Conservation (phyloP, 2,329 filamentous ascomycete species). For the Pseudocercospora macadamiae region DNA sequence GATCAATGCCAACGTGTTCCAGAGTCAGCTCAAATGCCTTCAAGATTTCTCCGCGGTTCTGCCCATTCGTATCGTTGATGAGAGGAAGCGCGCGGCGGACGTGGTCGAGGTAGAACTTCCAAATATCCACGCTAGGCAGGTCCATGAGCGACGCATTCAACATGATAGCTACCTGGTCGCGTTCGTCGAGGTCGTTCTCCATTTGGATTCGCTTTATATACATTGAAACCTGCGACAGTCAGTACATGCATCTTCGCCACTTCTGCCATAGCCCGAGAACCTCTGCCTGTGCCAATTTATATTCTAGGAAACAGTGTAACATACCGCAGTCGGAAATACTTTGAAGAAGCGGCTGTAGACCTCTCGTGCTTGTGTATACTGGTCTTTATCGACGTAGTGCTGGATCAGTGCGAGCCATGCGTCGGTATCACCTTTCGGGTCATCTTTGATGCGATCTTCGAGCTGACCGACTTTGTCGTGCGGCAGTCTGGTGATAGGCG, state of each 20-base stretch:
- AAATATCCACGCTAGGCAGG: conserved; percentile 82
- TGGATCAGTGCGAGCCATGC: conserved; percentile 87
- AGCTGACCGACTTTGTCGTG: conserved; percentile 77
- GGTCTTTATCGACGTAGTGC: conserved; percentile 79
- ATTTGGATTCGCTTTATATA: conserved; percentile 89
- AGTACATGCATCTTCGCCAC: conserved; percentile 1
- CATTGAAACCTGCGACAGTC: conserved; percentile 71
- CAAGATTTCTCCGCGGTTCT: conserved; percentile 76
- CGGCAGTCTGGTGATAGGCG: conserved; percentile 54
- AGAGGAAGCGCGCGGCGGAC: conserved; percentile 89
- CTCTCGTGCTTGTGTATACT: conserved; percentile 76
- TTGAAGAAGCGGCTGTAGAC: conserved; percentile 86
- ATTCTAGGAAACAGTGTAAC: conserved; percentile 44
- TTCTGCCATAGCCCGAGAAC: neutral
- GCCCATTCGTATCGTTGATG: conserved; percentile 73
- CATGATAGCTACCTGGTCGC: conserved; percentile 76
- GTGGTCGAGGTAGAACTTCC: conserved; percentile 93
- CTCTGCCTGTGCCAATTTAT: neutral
- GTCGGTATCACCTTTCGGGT: conserved; percentile 88
- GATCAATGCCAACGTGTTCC: conserved; percentile 85
- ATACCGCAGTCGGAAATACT: conserved; percentile 87
- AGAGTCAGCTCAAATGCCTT: conserved; percentile 93
- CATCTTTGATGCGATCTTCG: conserved; percentile 88
- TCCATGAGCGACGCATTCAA: conserved; percentile 79
- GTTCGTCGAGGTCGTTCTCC: conserved; percentile 85